phyloP scores from a whole-genome alignment of 139 green algal genomes.

The Volvox reticuliferus region DNA sequence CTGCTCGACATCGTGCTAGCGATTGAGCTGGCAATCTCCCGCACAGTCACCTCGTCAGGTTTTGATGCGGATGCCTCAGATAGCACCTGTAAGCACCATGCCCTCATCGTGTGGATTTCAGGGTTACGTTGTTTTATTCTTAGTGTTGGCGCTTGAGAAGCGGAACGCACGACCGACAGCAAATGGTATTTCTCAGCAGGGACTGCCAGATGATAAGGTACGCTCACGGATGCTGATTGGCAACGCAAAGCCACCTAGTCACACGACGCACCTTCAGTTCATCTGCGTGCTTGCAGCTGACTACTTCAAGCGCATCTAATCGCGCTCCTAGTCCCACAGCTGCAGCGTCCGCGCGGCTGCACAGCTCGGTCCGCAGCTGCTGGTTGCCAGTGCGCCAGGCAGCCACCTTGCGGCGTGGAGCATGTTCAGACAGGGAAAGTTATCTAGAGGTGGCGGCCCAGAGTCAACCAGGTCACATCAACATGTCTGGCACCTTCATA shows the following conservation, averaged over 20 bases:
- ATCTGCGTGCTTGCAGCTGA: not conserved
- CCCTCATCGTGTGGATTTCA: too few species aligned
- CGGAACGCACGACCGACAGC: too few species aligned
- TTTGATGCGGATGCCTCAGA: not conserved
- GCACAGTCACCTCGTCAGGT: not conserved
- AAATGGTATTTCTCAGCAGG: too few species aligned
- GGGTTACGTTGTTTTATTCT: too few species aligned
- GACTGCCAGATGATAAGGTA: too few species aligned
- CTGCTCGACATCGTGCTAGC: not conserved
- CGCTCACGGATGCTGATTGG: too few species aligned
- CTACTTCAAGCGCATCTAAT: not conserved
- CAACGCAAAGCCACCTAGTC: not conserved
- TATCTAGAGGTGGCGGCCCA: not conserved
- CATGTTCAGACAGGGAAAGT: not conserved
- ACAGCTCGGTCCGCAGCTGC: constrained; percentile 38
- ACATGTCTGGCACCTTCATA: not conserved
- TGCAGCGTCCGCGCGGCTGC: not conserved
- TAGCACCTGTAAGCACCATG: not conserved
- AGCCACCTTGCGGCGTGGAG: not conserved
- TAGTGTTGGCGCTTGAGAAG: too few species aligned
- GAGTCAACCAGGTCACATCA: not conserved
- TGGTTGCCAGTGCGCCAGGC: constrained; percentile 20
- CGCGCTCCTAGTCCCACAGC: not conserved
- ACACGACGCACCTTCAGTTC: constrained; percentile 19
- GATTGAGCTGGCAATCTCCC: not conserved